Percentiles rank a stretch among this genome's conserved stretches.
Conservation (phyloP, 768 basidiomycete species). For the Hebeloma cylindrosporum region DNA sequence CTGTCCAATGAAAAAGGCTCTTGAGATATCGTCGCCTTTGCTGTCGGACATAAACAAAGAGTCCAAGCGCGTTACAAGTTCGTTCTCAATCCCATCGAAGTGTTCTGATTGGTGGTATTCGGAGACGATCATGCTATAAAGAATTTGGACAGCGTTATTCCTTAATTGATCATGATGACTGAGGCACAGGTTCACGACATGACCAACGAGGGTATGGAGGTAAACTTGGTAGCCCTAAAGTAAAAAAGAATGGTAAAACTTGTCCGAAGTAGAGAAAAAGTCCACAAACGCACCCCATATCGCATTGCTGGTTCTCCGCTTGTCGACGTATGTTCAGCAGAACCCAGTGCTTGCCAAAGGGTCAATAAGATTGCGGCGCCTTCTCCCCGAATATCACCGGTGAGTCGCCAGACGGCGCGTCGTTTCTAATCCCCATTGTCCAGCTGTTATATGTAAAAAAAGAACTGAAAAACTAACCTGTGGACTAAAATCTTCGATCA, state of each 20-base stretch:
- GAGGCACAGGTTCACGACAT: constrained; percentile 88
- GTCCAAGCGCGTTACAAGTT: constrained; percentile 88
- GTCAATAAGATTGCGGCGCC: constrained; percentile 77
- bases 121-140: constrained; percentile 94
- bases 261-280: not conserved
- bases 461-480: constrained; percentile 55
- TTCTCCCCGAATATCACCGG: constrained; percentile 92
- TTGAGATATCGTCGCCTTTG: constrained; percentile 87
- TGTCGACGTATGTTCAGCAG: constrained; percentile 59
- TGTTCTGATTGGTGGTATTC: constrained; percentile 84
- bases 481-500: constrained; percentile 93
- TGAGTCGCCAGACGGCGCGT: constrained; percentile 93
- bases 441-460: not conserved
- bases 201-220: constrained; percentile 81
- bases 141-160: constrained; percentile 86
- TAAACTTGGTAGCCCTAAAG: constrained; percentile 80
- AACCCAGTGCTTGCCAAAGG: constrained; percentile 86
- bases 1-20: constrained; percentile 91
- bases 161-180: constrained; percentile 94
- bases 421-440: constrained; percentile 64
- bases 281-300: constrained; percentile 59
- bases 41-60: constrained; percentile 91
- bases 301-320: constrained; percentile 55
- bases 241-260: constrained; percentile 9
- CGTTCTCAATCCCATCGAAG: constrained; percentile 89